Percentiles rank a stretch among this genome's conserved stretches.
Evolutionary conservation across 2,329 filamentous ascomycete genomes (phyloP).

Genomic region (Colletotrichum sp.): DNA sequence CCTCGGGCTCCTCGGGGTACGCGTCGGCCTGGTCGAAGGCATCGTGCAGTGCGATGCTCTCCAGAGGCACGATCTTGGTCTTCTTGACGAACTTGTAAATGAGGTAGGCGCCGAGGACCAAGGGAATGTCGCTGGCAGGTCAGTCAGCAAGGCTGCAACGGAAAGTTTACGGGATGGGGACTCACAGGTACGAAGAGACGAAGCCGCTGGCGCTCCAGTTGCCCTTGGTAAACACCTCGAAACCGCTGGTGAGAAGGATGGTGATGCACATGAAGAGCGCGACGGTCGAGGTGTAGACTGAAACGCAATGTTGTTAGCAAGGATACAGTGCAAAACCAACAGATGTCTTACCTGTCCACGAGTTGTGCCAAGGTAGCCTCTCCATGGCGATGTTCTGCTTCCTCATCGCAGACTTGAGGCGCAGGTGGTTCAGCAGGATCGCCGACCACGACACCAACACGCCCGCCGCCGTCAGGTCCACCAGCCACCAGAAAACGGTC

Average conservation of each 20-base stretch:
- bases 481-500: slow-evolving; percentile 68
- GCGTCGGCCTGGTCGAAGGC: slow-evolving; percentile 54
- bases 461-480: slow-evolving; percentile 57
- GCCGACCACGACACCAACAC: slow-evolving; percentile 61
- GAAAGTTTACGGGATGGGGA: slow-evolving; percentile 51
- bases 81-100: slow-evolving; percentile 72
- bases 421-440: slow-evolving; percentile 61
- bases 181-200: slow-evolving; percentile 67
- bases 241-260: slow-evolving; percentile 74
- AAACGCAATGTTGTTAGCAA: neutral
- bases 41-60: slow-evolving; percentile 55
- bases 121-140: slow-evolving; percentile 58
- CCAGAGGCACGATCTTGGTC: slow-evolving; percentile 58
- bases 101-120: slow-evolving; percentile 60
- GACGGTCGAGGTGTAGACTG: slow-evolving; percentile 65
- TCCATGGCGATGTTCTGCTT: slow-evolving; percentile 52
- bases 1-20: slow-evolving; percentile 32
- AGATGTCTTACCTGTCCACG: slow-evolving; percentile 59
- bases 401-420: slow-evolving; percentile 57
- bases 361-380: slow-evolving; percentile 67
- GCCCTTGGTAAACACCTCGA: slow-evolving; percentile 66
- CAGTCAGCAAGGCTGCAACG: slow-evolving; percentile 49
- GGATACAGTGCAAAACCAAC: neutral
- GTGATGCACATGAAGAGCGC: slow-evolving; percentile 66
- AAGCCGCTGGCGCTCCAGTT: slow-evolving; percentile 65